A percentile compares a stretch with the other conserved stretches of the same genome.
Evolutionary conservation across 2,329 filamentous ascomycete species (phyloP).

Genomic region (Anisogramma anomala): DNA sequence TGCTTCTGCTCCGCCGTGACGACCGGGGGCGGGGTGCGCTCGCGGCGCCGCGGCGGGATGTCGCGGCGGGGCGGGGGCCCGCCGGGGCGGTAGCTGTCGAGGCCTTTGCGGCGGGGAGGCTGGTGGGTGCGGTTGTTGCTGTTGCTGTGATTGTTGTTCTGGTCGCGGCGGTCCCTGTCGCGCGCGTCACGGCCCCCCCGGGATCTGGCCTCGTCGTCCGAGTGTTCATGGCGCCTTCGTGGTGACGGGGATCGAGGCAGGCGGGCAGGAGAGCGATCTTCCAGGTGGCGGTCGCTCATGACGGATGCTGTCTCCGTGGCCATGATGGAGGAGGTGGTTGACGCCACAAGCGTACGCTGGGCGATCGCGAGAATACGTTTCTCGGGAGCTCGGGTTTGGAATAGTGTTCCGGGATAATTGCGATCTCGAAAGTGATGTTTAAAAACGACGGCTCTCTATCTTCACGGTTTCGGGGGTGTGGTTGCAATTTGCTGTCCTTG

Average conservation of each 20-base stretch:
- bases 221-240: conserved; percentile 15
- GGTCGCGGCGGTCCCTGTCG: background rate
- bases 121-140: conserved; percentile 18
- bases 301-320: conserved; percentile 14
- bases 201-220: conserved; percentile 2
- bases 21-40: conserved; percentile 27
- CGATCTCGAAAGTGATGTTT: too few relatives aligned
- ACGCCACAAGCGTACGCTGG: too few relatives aligned
- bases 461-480: too few relatives aligned
- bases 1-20: conserved; percentile 74
- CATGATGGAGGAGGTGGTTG: conserved; percentile 1
- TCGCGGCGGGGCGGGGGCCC: conserved; percentile 26
- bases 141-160: conserved; percentile 19
- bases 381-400: too few relatives aligned
- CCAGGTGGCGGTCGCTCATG: conserved; percentile 13
- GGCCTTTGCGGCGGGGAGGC: too few relatives aligned
- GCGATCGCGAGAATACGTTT: too few relatives aligned
- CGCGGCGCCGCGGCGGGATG: conserved; percentile 12
- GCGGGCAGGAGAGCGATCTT: conserved; percentile 20
- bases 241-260: conserved; percentile 22
- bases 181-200: conserved; percentile 19
- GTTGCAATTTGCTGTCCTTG: too few relatives aligned
- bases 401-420: too few relatives aligned
- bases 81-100: conserved; percentile 13
- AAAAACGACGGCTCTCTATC: too few relatives aligned